phyloP scores from a whole-genome alignment of 176 grass and related monocot genomes.

The maize (Zea mays) region DNA sequence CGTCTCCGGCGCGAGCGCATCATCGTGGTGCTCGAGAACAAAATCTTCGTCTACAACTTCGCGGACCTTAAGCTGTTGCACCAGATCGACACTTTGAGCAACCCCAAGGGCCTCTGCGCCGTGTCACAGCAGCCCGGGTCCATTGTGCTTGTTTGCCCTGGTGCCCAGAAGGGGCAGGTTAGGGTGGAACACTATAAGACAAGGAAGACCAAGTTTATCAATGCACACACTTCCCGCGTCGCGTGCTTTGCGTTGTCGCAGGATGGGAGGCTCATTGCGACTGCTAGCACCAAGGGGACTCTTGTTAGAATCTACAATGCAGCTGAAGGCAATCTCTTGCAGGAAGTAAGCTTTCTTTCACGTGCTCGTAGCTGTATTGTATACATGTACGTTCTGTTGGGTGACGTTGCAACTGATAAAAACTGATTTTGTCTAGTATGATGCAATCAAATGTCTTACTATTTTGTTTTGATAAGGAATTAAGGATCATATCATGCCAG shows the following conservation, averaged over 20 bases:
- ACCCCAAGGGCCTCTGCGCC: constrained; percentile 72
- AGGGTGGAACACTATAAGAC: constrained; percentile 92
- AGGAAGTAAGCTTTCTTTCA: constrained; percentile 68
- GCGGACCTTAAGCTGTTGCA: constrained; percentile 88
- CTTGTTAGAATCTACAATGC: constrained; percentile 90
- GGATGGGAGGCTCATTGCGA: constrained; percentile 88
- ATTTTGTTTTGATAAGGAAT: neutral
- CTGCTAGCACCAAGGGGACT: constrained; percentile 85
- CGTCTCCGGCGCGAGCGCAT: constrained; percentile 90
- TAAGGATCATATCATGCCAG: neutral
- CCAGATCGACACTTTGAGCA: constrained; percentile 89
- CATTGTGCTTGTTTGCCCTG: constrained; percentile 84
- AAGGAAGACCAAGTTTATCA: constrained; percentile 86
- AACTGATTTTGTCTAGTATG: neutral
- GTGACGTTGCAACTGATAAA: neutral
- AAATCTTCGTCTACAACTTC: constrained; percentile 96
- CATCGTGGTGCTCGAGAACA: constrained; percentile 80
- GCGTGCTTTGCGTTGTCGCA: constrained; percentile 82
- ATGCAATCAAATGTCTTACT: neutral
- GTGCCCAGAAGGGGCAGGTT: constrained; percentile 83
- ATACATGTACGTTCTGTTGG: neutral
- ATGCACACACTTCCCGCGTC: constrained; percentile 83
- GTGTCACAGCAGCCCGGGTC: constrained; percentile 94
- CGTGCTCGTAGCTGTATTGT: neutral
- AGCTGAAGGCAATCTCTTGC: constrained; percentile 70